Base-by-base conservation (phyloP, 768 basidiomycete genomes). In the Boletus pseudopeckii region DNA sequence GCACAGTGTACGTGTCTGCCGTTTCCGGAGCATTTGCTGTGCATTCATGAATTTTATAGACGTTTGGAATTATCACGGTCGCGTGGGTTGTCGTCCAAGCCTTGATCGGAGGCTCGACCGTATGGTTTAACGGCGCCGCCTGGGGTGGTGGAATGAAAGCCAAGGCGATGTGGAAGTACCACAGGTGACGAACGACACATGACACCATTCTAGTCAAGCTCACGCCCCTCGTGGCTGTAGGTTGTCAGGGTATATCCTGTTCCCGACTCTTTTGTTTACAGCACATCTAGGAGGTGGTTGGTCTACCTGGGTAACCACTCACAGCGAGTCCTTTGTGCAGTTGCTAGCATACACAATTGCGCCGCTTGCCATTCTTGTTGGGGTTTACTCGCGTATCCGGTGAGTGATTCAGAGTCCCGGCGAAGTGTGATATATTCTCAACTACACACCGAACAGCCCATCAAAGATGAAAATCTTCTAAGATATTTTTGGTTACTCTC, bases 151-250 rank as follows among this genome's bases (percentile, higher is more conserved):
- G 80, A 14, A 68, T 74, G 41, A 85, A 80, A 65, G 88, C 90
- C 14, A 92, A 89, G 67, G 66, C 73, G 1, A 54, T 92, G 18
- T 93, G 90, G 86, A 93, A 92, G 66, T 92, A 90, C 59, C 91
- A 94, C 63, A 74, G 91, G 86, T 84, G 55, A 55, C 5, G 24
- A 39, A 68, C 22, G 4, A 43, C 30, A 28, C 24, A n/a, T 26
- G 18, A 20, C 40, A n/a, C 53, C 39, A 26, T 45, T 45, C 38
- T n/a, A 28, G 50, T 45, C 22, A n/a, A 41, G 15, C 48, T 47
- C 32, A 53, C 34, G 30, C 49, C 39, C 56, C 40, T 34, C 7
- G 44, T 32, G 36, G 50, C 32, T 46, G 48, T 43, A 86, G 88
- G 57, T 56, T 86, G 17, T 90, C 87, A 0, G 92, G 92, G 9